Evolutionary conservation across 2,329 filamentous ascomycete species (phyloP).

Genomic region (Nothophoma quercina): DNA sequence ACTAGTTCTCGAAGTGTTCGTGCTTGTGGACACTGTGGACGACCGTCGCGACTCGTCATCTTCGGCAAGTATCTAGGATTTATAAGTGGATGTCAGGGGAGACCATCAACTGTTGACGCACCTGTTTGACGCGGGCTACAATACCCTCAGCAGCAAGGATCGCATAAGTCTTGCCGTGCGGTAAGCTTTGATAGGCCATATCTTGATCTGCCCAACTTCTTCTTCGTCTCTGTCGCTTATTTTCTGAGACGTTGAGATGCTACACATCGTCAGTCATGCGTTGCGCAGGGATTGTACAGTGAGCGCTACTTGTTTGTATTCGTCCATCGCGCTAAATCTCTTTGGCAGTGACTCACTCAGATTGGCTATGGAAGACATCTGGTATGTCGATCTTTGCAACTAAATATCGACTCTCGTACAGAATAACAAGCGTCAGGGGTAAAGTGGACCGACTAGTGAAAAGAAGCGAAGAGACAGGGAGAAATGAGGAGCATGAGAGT

Average conservation of each 20-base stretch:
- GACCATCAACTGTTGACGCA: no score
- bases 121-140: slow-evolving; percentile 10
- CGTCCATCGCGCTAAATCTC: slow-evolving; percentile 12
- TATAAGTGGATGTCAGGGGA: no score
- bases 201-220: slow-evolving; percentile 16
- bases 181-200: slow-evolving; percentile 10
- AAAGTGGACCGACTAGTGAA: background rate
- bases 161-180: slow-evolving; percentile 16
- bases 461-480: background rate
- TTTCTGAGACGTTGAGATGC: slow-evolving; percentile 13
- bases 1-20: background rate
- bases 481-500: background rate
- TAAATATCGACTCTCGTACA: background rate
- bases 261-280: background rate
- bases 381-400: no score
- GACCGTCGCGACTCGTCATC: slow-evolving; percentile 9
- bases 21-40: slow-evolving; percentile 1
- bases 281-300: no score
- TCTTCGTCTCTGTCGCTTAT: slow-evolving; percentile 1
- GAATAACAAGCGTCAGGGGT: background rate
- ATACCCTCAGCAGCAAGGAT: slow-evolving; percentile 13
- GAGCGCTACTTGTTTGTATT: slow-evolving; percentile 11
- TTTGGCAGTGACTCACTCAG: slow-evolving; percentile 6
- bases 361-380: background rate
- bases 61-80: slow-evolving; percentile 1